Base-by-base conservation (phyloP, 805 yeast species). In the Candida ovalis region DNA sequence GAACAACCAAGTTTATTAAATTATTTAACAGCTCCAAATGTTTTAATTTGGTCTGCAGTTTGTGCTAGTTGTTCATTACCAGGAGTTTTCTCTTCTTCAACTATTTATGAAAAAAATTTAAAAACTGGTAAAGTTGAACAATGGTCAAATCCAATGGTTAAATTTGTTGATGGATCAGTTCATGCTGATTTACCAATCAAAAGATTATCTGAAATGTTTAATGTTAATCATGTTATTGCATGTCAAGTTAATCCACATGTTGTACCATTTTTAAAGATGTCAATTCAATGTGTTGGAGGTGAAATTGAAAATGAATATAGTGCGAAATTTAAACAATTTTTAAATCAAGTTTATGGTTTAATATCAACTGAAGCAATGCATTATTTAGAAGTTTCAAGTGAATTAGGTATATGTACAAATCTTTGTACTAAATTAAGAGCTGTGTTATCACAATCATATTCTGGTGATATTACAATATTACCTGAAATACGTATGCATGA, bases 171-270 rank as follows among this genome's bases (percentile, higher is more conserved):
- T 66, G 99, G 99, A 0, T 89, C 97, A 0, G 96, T 94, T 7
- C 95, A 92, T 61, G 88, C 88, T 53, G 99, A 94, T 65, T 70
- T 94, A 45, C 99, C 99, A 3, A 84, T 90, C 24, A 77, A 95
- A 1, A 77, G 97, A 56, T 72, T 94, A 21, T 85, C 95, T 19
- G 99, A 94, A 63, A 90, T 94, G 96, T 94, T 94, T 66, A 92
- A 94, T 61, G 97, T 94, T 27, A 96, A 94, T 63, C 97, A 94
- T 65, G 91, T 94, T 52, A 90, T 94, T 57, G 99, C 97, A 0
- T 92, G 96, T 41, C 99, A 94, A 64, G 99, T 94, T 1, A 94
- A 94, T 61, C 96, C 97, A 0, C 99, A 94, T 63, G 96, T 94
- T 15, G 88, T 87, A 2, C 99, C 99, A 0, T 77, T 92, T 44